Evolutionary conservation across 352 stramenopile genomes (phyloP).

Genomic region (Globisporangium camurandrum): DNA sequence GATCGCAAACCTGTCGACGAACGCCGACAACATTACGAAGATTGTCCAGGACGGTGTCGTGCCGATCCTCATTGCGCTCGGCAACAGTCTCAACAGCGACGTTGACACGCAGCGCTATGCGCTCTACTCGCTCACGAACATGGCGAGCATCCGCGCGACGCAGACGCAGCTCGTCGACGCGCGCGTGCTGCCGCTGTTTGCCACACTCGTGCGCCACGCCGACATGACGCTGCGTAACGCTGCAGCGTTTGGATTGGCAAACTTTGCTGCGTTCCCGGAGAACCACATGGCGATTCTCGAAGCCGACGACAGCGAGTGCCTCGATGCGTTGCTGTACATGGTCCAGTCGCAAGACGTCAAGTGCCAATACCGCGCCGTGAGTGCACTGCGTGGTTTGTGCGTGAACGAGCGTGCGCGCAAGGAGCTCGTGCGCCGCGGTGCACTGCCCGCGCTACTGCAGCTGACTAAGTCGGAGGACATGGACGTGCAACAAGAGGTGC

Average conservation of each 20-base stretch:
- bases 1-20: constrained; percentile 93
- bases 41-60: constrained; percentile 89
- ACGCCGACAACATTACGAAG: constrained; percentile 85
- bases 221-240: constrained; percentile 86
- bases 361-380: constrained; percentile 87
- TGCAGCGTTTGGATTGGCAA: constrained; percentile 89
- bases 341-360: constrained; percentile 55
- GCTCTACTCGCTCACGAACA: constrained; percentile 91
- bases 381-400: constrained; percentile 89
- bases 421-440: constrained; percentile 86
- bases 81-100: constrained; percentile 79
- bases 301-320: constrained; percentile 19
- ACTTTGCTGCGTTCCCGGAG: constrained; percentile 89
- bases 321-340: constrained; percentile 56
- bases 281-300: constrained; percentile 87
- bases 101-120: constrained; percentile 91
- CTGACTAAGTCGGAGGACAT: constrained; percentile 91
- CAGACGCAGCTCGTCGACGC: constrained; percentile 81
- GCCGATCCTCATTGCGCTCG: constrained; percentile 82
- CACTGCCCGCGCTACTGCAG: constrained; percentile 80
- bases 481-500: constrained; percentile 94
- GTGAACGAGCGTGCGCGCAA: constrained; percentile 81
- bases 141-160: constrained; percentile 79
- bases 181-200: constrained; percentile 65
- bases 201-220: constrained; percentile 56